These are phyloP conservation scores for Kalaharituber pfeilii DNA, from an alignment of 2,329 filamentous ascomycete species.

Conservation along the genomic window DNA sequence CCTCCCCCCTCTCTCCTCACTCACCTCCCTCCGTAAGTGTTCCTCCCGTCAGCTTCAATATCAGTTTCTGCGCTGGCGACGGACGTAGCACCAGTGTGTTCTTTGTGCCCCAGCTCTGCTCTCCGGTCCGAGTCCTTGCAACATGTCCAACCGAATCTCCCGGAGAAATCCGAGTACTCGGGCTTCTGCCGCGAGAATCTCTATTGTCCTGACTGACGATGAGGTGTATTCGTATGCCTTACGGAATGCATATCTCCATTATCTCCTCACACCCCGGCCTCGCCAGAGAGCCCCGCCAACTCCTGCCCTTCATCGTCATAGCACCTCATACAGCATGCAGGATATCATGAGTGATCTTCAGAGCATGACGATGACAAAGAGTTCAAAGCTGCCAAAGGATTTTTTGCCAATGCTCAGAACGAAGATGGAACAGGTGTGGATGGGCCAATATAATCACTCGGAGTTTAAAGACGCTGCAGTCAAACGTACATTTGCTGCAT, in stretches of 20 bases:
- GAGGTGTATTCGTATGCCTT: slow-evolving; percentile 87
- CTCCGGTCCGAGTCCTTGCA: too few species aligned
- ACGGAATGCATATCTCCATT: slow-evolving; percentile 76
- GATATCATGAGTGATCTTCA: slow-evolving; percentile 76
- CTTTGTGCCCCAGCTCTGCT: too few species aligned
- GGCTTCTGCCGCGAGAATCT: neutral
- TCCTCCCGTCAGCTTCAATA: too few species aligned
- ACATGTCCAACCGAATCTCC: neutral
- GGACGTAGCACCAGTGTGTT: too few species aligned
- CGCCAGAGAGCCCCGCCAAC: slow-evolving; percentile 60
- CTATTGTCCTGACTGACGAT: slow-evolving; percentile 33
- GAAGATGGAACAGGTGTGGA: slow-evolving; percentile 61
- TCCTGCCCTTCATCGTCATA: slow-evolving; percentile 44
- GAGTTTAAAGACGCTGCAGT: slow-evolving; percentile 83
- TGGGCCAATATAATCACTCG: slow-evolving; percentile 64
- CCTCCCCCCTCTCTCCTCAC: too few species aligned
- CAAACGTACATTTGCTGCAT: slow-evolving; percentile 85
- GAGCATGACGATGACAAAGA: slow-evolving; percentile 42
- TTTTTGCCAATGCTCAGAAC: slow-evolving; percentile 57
- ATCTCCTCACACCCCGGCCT: slow-evolving; percentile 77
- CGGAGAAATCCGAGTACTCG: neutral
- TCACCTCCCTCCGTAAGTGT: too few species aligned
- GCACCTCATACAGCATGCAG: slow-evolving; percentile 44
- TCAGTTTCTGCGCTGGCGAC: too few species aligned
- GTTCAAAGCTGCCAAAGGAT: slow-evolving; percentile 51